Percentiles rank a stretch among this genome's conserved stretches.
Conservation (phyloP, 257 asterid genomes). For the Nicotiana attenuata region DNA sequence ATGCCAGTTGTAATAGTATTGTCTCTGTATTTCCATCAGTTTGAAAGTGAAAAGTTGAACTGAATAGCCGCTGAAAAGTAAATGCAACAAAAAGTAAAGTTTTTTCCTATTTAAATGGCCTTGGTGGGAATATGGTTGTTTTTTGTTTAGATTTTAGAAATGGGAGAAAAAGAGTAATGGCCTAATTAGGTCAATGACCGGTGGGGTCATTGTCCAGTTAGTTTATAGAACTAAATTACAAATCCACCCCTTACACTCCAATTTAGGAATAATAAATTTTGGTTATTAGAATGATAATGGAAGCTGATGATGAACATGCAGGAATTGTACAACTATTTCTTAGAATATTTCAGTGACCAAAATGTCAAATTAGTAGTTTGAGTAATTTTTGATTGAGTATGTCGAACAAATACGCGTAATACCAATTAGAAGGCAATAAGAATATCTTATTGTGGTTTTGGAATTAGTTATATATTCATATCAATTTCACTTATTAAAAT, state of each 20-base stretch:
- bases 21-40: background rate
- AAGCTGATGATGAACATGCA: background rate
- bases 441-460: background rate
- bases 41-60: background rate
- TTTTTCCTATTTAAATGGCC: background rate
- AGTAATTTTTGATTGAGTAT: background rate
- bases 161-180: background rate
- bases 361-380: background rate
- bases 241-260: background rate
- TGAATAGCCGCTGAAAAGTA: background rate
- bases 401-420: background rate
- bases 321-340: background rate
- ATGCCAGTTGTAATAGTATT: background rate
- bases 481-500: no score
- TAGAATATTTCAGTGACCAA: background rate
- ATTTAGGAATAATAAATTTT: background rate
- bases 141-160: background rate
- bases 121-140: background rate
- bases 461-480: background rate
- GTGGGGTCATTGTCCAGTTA: background rate
- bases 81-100: background rate
- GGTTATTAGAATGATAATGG: background rate
- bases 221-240: background rate
- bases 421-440: background rate
- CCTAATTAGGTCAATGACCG: slow-evolving; percentile 11